Conservation (phyloP, 805 yeast species). For the Hanseniaspora lachancei region DNA sequence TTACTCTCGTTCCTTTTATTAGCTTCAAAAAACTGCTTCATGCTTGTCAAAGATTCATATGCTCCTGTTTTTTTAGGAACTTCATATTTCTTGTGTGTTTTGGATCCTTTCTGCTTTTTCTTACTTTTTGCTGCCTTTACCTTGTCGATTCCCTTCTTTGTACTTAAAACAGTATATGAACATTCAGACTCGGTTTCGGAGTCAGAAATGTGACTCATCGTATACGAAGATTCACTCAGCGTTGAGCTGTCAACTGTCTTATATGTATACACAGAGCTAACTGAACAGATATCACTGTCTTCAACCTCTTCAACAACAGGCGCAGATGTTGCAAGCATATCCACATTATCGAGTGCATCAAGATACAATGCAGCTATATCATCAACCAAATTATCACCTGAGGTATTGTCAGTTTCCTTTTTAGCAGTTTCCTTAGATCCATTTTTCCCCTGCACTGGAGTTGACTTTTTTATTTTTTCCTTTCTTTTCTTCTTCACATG, state of each 20-base stretch:
- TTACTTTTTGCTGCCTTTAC: neutral
- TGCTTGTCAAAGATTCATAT: neutral
- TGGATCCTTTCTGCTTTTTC: neutral
- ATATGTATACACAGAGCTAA: neutral
- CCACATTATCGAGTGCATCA: neutral
- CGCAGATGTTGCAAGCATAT: neutral
- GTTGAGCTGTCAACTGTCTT: neutral
- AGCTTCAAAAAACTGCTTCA: neutral
- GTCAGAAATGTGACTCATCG: neutral
- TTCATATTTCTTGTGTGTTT: neutral
- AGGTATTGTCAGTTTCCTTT: neutral
- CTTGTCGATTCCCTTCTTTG: neutral
- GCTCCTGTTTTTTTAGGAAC: neutral
- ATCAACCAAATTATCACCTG: neutral
- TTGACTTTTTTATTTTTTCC: neutral
- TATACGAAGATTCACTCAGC: neutral
- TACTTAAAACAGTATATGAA: neutral
- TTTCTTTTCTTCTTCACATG: neutral
- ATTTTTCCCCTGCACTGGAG: neutral
- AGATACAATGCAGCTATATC: constrained; percentile 9
- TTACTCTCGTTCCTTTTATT: neutral
- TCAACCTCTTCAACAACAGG: neutral
- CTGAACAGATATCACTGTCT: neutral
- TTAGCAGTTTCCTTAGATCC: neutral
- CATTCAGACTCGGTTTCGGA: neutral